phyloP scores from a whole-genome alignment of 768 basidiomycete genomes.

The Melanogaster broomeanus region DNA sequence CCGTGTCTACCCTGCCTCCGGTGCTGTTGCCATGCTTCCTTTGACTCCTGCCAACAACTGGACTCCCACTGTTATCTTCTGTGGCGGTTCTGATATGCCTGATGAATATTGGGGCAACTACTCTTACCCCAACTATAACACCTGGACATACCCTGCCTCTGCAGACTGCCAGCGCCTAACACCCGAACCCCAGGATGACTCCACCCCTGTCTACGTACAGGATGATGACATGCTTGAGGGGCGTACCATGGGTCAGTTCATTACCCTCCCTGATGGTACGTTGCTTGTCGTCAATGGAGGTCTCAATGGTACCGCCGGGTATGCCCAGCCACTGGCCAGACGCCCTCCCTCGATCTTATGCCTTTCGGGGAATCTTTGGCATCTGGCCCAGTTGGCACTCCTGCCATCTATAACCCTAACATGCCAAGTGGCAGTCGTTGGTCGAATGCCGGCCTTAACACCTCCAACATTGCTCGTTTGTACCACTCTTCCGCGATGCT shows the following conservation, averaged over 20 bases:
- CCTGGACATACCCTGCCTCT: slow-evolving; percentile 72
- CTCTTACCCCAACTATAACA: slow-evolving; percentile 68
- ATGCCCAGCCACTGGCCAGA: slow-evolving; percentile 58
- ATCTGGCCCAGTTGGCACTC: slow-evolving; percentile 73
- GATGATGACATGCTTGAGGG: slow-evolving; percentile 78
- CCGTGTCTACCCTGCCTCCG: slow-evolving; percentile 91
- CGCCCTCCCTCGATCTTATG: slow-evolving; percentile 51
- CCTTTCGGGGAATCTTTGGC: slow-evolving; percentile 76
- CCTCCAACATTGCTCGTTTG: slow-evolving; percentile 73
- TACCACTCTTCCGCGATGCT: slow-evolving; percentile 93
- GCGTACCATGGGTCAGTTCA: slow-evolving; percentile 92
- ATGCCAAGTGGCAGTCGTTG: slow-evolving; percentile 71
- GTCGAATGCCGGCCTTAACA: slow-evolving; percentile 66
- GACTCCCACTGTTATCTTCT: slow-evolving; percentile 83
- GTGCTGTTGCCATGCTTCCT: slow-evolving; percentile 87
- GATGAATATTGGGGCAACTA: slow-evolving; percentile 80
- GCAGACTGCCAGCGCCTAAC: slow-evolving; percentile 80
- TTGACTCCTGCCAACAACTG: slow-evolving; percentile 89
- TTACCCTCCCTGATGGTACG: slow-evolving; percentile 77
- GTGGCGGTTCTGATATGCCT: slow-evolving; percentile 84
- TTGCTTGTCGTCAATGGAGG: slow-evolving; percentile 83
- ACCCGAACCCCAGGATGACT: slow-evolving; percentile 78
- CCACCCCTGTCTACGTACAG: slow-evolving; percentile 56
- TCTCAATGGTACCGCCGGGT: slow-evolving; percentile 86
- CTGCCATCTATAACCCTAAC: slow-evolving; percentile 82